These are phyloP conservation scores for Annulohypoxylon bovei DNA, from an alignment of 495 filamentous ascomycete species.

Conservation along the genomic window DNA sequence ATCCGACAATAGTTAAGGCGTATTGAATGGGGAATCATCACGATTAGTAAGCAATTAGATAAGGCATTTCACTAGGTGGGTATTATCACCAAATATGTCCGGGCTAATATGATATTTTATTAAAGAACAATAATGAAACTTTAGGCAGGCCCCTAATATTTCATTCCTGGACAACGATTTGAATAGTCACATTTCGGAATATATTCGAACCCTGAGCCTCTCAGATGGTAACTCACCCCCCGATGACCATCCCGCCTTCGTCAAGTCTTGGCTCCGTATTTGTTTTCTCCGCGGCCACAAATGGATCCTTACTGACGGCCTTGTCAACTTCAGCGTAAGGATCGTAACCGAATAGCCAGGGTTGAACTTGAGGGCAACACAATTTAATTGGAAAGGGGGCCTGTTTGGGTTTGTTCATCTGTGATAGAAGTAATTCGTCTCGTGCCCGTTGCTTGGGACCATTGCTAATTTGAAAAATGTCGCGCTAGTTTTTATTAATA, in stretches of 20 bases:
- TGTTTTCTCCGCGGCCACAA: constrained; percentile 1
- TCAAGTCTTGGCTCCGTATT: not conserved
- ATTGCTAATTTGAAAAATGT: constrained; percentile 66
- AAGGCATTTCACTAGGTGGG: not conserved
- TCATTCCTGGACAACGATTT: no score
- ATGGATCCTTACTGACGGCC: constrained; percentile 39
- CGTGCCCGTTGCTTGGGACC: constrained; percentile 62
- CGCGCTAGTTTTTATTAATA: constrained; percentile 48
- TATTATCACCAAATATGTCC: not conserved
- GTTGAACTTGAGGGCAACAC: constrained; percentile 63
- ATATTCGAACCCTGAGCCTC: not conserved
- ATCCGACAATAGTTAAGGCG: no score
- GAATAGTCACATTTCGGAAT: no score
- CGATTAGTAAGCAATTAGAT: not conserved
- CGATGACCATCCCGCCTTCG: not conserved
- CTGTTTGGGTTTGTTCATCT: constrained; percentile 50
- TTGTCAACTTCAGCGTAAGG: constrained; percentile 61
- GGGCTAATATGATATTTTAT: no score
- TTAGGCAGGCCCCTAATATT: no score
- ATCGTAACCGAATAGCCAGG: constrained; percentile 66
- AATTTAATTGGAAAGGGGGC: constrained; percentile 62
- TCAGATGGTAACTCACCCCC: not conserved
- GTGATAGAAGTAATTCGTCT: constrained; percentile 55
- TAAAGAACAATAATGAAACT: no score
- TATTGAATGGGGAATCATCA: no score